phyloP scores from a whole-genome alignment of 2,329 filamentous ascomycete genomes.

The Elsinoe ampelina region DNA sequence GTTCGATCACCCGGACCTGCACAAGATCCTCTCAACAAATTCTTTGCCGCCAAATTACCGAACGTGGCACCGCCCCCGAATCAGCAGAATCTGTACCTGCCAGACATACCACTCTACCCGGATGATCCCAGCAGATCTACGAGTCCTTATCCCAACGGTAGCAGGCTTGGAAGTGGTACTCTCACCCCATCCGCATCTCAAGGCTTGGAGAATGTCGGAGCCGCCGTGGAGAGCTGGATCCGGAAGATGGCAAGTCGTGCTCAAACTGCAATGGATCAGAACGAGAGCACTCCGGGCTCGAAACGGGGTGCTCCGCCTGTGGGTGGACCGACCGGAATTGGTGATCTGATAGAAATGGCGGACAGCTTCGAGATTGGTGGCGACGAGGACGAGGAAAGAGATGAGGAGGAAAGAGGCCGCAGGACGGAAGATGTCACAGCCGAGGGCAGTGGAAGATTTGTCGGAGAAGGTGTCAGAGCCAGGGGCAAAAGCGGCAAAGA shows the following conservation, averaged over 20 bases:
- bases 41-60: constrained; percentile 75
- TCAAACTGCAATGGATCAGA: constrained; percentile 22
- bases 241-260: constrained; percentile 66
- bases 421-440: not conserved
- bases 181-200: constrained; percentile 21
- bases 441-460: constrained; percentile 9
- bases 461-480: not conserved
- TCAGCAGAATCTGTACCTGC: constrained; percentile 46
- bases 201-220: constrained; percentile 64
- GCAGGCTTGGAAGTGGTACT: constrained; percentile 18
- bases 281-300: constrained; percentile 24
- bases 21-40: constrained; percentile 72
- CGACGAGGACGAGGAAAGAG: constrained; percentile 24
- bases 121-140: constrained; percentile 21
- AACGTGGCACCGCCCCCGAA: constrained; percentile 55
- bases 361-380: constrained; percentile 44
- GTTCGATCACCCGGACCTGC: constrained; percentile 71
- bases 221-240: constrained; percentile 83
- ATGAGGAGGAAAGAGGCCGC: constrained; percentile 23
- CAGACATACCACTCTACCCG: constrained; percentile 51
- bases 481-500: constrained; percentile 4
- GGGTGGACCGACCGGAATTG: constrained; percentile 31
- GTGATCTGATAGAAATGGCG: constrained; percentile 63
- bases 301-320: constrained; percentile 17
- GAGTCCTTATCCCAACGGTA: constrained; percentile 8